These are phyloP conservation scores for Colletotrichum camelliae DNA, from an alignment of 2,329 filamentous ascomycete genomes.

Conservation along the genomic window DNA sequence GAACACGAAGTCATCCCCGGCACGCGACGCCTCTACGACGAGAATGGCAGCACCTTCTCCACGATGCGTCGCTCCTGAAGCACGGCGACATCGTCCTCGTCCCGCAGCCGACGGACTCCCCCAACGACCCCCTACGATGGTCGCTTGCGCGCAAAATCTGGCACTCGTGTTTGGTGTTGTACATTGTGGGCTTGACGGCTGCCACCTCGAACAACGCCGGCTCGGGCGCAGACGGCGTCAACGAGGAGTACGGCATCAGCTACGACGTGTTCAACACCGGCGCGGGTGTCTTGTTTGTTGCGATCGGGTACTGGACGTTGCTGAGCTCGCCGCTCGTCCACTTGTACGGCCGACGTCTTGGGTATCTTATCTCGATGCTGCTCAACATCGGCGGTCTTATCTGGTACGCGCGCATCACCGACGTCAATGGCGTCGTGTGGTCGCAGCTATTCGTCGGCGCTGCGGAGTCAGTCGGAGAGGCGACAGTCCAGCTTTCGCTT, in stretches of 20 bases:
- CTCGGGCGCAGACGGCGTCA: constrained; percentile 54
- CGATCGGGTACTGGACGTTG: constrained; percentile 61
- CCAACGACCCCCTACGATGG: constrained; percentile 60
- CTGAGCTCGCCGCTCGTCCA: constrained; percentile 57
- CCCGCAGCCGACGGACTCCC: constrained; percentile 57
- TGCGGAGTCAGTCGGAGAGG: constrained; percentile 61
- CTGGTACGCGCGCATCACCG: constrained; percentile 55
- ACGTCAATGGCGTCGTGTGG: constrained; percentile 53
- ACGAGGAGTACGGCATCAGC: constrained; percentile 53
- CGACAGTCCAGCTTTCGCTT: constrained; percentile 60
- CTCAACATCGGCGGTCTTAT: constrained; percentile 55
- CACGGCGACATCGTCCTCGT: constrained; percentile 54
- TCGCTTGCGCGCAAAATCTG: constrained; percentile 48
- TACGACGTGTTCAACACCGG: constrained; percentile 60
- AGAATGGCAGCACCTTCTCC: not conserved
- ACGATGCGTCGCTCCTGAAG: constrained; percentile 20
- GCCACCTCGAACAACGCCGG: constrained; percentile 62
- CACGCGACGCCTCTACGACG: constrained; percentile 17
- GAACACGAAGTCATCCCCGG: constrained; percentile 13
- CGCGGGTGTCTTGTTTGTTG: constrained; percentile 61
- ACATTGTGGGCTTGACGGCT: constrained; percentile 59
- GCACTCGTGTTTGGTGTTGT: constrained; percentile 56
- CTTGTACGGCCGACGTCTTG: constrained; percentile 58
- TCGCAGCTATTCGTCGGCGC: constrained; percentile 63
- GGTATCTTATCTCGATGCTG: constrained; percentile 58